These are phyloP conservation scores for Plasmodium knowlesi DNA, from an alignment of 169 alveolate genomes.

Conservation along the genomic window DNA sequence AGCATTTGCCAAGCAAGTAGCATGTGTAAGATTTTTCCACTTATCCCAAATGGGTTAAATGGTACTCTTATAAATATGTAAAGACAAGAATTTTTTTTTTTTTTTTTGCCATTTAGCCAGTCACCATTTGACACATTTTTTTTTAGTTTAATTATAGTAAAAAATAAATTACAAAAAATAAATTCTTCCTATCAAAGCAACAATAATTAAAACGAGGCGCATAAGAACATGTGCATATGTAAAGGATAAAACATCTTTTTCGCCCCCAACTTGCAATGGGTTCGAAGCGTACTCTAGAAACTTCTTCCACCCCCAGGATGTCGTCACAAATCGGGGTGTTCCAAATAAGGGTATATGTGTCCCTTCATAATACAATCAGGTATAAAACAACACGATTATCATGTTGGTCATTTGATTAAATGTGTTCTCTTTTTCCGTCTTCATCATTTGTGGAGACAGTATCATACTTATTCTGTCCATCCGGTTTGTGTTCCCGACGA, in stretches of 20 bases:
- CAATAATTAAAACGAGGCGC: background rate
- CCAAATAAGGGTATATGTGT: background rate
- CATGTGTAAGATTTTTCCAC: background rate
- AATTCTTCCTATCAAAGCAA: background rate
- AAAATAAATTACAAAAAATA: background rate
- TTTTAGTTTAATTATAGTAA: slow-evolving; percentile 11
- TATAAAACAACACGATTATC: background rate
- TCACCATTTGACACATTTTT: background rate
- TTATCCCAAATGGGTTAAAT: background rate
- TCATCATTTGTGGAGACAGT: background rate
- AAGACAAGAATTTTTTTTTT: background rate
- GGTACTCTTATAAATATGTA: background rate
- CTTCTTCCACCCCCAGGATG: background rate
- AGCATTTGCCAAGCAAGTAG: background rate
- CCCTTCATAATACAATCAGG: background rate
- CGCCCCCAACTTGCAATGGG: background rate
- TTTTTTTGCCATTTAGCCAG: background rate
- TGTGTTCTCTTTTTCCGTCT: background rate
- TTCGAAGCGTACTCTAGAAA: background rate
- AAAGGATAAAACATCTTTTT: background rate
- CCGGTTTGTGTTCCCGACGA: background rate
- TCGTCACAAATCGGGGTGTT: background rate
- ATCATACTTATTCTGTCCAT: background rate
- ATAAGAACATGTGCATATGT: background rate
- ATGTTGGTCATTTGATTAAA: background rate